phyloP scores from a whole-genome alignment of 2,329 filamentous ascomycete genomes.

The Stemphylium beticola region DNA sequence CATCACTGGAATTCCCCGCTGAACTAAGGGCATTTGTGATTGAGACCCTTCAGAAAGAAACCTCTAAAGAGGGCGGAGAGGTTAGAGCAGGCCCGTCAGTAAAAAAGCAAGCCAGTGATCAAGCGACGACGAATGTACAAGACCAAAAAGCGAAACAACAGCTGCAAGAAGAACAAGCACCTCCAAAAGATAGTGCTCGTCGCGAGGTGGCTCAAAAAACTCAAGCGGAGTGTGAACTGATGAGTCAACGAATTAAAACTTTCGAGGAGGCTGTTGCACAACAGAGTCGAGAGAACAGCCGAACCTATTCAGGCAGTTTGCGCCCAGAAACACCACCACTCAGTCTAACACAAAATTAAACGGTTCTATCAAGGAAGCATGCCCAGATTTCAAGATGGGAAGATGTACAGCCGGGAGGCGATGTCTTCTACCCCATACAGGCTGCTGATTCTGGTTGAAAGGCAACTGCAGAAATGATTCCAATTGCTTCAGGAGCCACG shows the following conservation, averaged over 20 bases:
- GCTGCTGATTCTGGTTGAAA: slow-evolving; percentile 1
- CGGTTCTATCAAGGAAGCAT: not conserved
- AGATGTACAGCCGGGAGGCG: not conserved
- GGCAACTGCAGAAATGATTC: not conserved
- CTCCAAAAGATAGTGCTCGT: not conserved
- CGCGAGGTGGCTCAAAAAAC: not conserved
- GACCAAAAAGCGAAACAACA: not conserved
- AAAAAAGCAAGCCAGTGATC: not conserved
- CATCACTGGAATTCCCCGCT: not conserved
- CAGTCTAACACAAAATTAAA: not conserved
- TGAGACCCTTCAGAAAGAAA: not conserved
- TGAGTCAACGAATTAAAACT: not conserved
- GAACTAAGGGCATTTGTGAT: not conserved
- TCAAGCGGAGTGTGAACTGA: not conserved
- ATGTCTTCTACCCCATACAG: not conserved
- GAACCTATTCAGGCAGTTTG: not conserved
- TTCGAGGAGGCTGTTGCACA: not conserved
- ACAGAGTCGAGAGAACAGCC: not conserved
- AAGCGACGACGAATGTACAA: not conserved
- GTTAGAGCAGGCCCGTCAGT: not conserved
- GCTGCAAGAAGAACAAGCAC: not conserved
- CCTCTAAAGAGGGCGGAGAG: not conserved
- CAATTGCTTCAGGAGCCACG: slow-evolving; percentile 4
- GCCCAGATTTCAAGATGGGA: not conserved
- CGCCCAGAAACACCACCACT: not conserved